These are phyloP conservation scores for Metschnikowia gruessii DNA, from an alignment of 805 yeast species.

Conservation along the genomic window DNA sequence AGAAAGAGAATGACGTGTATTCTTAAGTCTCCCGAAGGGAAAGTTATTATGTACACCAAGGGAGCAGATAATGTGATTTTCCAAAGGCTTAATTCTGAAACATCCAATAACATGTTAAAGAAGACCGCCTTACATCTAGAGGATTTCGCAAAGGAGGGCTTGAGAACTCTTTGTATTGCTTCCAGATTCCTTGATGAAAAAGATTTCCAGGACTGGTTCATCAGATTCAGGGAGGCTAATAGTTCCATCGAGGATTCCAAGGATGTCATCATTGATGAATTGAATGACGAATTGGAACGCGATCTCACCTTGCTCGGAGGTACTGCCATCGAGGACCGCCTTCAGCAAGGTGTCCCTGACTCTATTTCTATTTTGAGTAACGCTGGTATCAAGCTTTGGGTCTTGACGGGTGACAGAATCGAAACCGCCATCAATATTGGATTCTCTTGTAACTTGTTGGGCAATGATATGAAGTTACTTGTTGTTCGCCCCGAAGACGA, in stretches of 20 bases:
- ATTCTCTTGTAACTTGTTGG: conserved; percentile 69
- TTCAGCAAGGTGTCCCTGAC: conserved; percentile 77
- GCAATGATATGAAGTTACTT: conserved; percentile 64
- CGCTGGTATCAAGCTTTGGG: conserved; percentile 83
- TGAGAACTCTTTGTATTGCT: conserved; percentile 73
- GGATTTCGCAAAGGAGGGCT: conserved; percentile 71
- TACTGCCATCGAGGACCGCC: conserved; percentile 77
- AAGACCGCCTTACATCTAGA: conserved; percentile 64
- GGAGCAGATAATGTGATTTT: conserved; percentile 79
- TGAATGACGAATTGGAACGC: conserved; percentile 59
- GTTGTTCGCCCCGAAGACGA: conserved; percentile 52
- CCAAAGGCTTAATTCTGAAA: conserved; percentile 35
- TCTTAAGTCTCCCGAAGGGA: conserved; percentile 42
- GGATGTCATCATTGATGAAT: conserved; percentile 51
- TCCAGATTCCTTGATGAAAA: conserved; percentile 46
- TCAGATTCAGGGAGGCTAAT: conserved; percentile 54
- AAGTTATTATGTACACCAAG: conserved; percentile 51
- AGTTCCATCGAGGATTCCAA: conserved; percentile 54
- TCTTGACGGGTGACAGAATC: conserved; percentile 76
- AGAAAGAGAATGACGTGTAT: conserved; percentile 80
- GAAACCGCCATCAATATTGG: conserved; percentile 86
- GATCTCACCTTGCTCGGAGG: conserved; percentile 64
- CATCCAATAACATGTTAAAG: conserved; percentile 45
- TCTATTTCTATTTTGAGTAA: conserved; percentile 61
- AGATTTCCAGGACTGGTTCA: conserved; percentile 53